Evolutionary conservation across 2,329 filamentous ascomycete genomes (phyloP).

Genomic region (Bipolaris sorokiniana): DNA sequence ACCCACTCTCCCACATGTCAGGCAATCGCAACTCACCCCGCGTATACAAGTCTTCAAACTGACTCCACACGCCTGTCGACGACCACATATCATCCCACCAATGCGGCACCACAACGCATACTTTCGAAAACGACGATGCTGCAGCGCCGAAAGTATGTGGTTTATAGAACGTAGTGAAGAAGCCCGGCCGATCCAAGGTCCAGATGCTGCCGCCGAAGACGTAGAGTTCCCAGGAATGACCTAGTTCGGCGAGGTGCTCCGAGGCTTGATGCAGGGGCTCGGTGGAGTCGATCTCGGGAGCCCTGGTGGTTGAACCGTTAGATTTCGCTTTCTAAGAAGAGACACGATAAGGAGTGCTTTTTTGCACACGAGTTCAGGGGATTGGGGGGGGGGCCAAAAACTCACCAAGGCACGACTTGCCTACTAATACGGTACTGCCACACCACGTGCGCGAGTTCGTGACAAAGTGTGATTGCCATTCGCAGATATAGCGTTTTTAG

Average conservation of each 20-base stretch:
- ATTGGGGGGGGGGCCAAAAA: not conserved
- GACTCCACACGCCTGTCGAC: constrained; percentile 1
- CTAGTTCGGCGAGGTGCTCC: constrained; percentile 6
- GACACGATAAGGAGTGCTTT: too few relatives aligned
- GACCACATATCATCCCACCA: constrained; percentile 15
- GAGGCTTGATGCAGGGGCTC: constrained; percentile 1
- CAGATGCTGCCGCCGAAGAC: constrained; percentile 12
- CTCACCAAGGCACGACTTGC: not conserved
- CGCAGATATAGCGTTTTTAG: not conserved
- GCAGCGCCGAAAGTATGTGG: not conserved
- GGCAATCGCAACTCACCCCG: constrained; percentile 3
- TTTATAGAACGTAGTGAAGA: constrained; percentile 2
- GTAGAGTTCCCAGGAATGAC: constrained; percentile 8
- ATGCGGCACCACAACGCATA: constrained; percentile 3
- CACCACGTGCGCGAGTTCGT: constrained; percentile 9
- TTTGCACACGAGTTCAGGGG: too few relatives aligned
- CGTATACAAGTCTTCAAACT: not conserved
- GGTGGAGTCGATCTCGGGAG: not conserved
- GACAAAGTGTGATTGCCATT: constrained; percentile 12
- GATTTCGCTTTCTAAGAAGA: not conserved
- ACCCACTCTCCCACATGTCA: constrained; percentile 2
- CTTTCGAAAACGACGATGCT: not conserved
- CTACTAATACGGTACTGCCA: constrained; percentile 6
- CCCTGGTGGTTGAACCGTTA: not conserved
- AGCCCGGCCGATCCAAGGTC: constrained; percentile 7